phyloP scores from a whole-genome alignment of 192 early-diverging fungal species.

The Chytriomyces sp. region DNA sequence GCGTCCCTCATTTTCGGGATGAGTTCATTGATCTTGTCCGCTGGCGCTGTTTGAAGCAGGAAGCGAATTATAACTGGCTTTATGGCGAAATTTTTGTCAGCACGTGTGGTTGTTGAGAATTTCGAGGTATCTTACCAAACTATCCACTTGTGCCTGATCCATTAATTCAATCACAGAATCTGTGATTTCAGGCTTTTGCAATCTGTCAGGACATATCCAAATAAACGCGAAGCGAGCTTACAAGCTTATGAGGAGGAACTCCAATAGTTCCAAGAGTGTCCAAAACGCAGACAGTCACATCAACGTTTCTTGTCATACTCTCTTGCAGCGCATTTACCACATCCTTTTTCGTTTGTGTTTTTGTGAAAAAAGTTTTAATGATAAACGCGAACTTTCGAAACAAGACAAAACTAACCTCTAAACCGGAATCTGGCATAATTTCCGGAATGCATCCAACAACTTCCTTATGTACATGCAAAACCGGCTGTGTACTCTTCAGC shows the following conservation, averaged over 20 bases:
- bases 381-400: background rate
- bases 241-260: slow-evolving; percentile 10
- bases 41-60: slow-evolving; percentile 23
- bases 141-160: slow-evolving; percentile 5
- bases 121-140: background rate
- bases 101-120: background rate
- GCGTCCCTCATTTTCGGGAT: slow-evolving; percentile 1
- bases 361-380: background rate
- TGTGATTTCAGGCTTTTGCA: slow-evolving; percentile 13
- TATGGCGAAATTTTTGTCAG: background rate
- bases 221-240: background rate
- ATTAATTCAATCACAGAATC: slow-evolving; percentile 6
- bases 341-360: background rate
- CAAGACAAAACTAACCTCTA: background rate
- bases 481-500: background rate
- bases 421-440: slow-evolving; percentile 29
- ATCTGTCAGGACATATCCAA: background rate
- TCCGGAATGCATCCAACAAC: slow-evolving; percentile 30
- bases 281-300: slow-evolving; percentile 9
- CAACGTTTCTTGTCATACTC: slow-evolving; percentile 12
- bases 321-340: slow-evolving; percentile 9
- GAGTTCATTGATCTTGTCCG: slow-evolving; percentile 3
- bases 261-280: slow-evolving; percentile 28
- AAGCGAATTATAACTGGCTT: slow-evolving; percentile 22
- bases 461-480: slow-evolving; percentile 3